A percentile compares a stretch with the other conserved stretches of the same genome.
phyloP scores from a whole-genome alignment of 73 alveolate genomes.

The Loxodes magnus region DNA sequence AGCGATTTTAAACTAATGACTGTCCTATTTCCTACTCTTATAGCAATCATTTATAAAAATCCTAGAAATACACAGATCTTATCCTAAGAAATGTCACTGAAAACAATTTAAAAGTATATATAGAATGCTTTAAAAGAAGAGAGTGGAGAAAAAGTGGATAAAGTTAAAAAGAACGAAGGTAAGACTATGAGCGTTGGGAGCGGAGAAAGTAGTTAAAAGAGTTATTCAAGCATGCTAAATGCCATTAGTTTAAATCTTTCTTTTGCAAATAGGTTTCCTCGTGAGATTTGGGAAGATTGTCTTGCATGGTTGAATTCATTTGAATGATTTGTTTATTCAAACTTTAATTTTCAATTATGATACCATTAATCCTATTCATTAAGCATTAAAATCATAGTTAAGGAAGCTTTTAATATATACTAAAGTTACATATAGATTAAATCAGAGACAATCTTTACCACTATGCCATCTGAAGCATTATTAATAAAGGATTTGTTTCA shows the following conservation, averaged over 20 bases:
- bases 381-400: too few species aligned
- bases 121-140: constrained; percentile 59
- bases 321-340: too few species aligned
- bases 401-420: too few species aligned
- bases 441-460: too few species aligned
- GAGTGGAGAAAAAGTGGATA: constrained; percentile 46
- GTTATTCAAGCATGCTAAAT: constrained; percentile 1
- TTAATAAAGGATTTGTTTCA: too few species aligned
- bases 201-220: constrained; percentile 19
- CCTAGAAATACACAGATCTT: constrained; percentile 57
- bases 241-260: constrained; percentile 9
- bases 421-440: too few species aligned
- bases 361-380: too few species aligned
- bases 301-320: too few species aligned
- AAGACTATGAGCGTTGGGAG: constrained; percentile 47
- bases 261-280: constrained; percentile 4
- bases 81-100: constrained; percentile 67
- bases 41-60: constrained; percentile 49
- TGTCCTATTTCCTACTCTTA: constrained; percentile 78
- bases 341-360: too few species aligned
- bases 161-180: constrained; percentile 45
- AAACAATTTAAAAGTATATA: constrained; percentile 53
- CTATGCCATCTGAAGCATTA: too few species aligned
- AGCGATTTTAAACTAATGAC: constrained; percentile 72
- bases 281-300: constrained; percentile 8